Evolutionary conservation across 2,329 filamentous ascomycete species (phyloP).

Genomic region (Colletotrichum sp.): DNA sequence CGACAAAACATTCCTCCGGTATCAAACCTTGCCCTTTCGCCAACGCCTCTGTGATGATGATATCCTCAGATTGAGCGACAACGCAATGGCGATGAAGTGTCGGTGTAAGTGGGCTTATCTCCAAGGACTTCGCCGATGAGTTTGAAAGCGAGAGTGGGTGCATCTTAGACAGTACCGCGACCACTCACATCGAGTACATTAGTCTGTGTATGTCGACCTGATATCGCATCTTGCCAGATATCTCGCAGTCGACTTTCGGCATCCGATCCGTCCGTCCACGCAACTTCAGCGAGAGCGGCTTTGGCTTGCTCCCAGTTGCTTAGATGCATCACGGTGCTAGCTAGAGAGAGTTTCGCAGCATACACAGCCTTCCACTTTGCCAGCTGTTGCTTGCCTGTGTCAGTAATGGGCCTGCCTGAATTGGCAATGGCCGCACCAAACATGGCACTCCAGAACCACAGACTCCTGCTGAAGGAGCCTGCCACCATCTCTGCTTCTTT

Average conservation of each 20-base stretch:
- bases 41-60: not conserved
- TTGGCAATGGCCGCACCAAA: constrained; percentile 48
- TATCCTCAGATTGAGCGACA: not conserved
- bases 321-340: constrained; percentile 40
- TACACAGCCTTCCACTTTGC: constrained; percentile 41
- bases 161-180: not conserved
- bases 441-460: constrained; percentile 53
- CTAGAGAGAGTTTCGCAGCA: constrained; percentile 45
- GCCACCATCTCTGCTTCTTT: constrained; percentile 44
- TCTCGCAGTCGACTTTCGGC: constrained; percentile 43
- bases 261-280: constrained; percentile 45
- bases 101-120: not conserved
- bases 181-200: not conserved
- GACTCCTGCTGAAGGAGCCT: constrained; percentile 45
- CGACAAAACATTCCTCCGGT: not conserved
- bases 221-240: constrained; percentile 46
- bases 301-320: constrained; percentile 44
- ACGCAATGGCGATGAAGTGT: not conserved
- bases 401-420: constrained; percentile 39
- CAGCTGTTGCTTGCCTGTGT: constrained; percentile 41
- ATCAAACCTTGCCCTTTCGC: not conserved
- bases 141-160: not conserved
- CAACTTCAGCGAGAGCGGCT: constrained; percentile 39
- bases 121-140: not conserved
- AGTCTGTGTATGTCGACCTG: constrained; percentile 1